Evolutionary conservation across 129 eudicot genomes (phyloP), one percentile per base, ranked within the genome.

Genomic region (Helichrysum umbraculigerum): DNA sequence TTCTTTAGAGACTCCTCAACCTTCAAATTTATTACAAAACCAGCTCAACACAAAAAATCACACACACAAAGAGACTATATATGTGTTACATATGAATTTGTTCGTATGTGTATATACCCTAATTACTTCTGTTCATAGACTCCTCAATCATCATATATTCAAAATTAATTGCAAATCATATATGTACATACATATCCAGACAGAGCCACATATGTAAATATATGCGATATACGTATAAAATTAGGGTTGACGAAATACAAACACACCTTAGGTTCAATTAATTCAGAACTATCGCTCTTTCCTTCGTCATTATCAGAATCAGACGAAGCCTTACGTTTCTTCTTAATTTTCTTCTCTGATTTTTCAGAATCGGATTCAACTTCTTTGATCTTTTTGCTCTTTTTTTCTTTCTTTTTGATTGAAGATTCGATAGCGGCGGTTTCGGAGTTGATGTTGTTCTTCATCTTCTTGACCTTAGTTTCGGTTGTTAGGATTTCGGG

Each of bases 211-310:
- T 17, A 71, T 22, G 4, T 8, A 44, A 1, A 2, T 29, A 61
- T 4, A 25, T 25, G 8, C 52, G 52, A 72, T 11, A 4, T 6
- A 33, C 15, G 64, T 42, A 61, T 14, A 61, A 11, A 44, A 44
- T 44, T 44, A 44, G 5, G 17, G 52, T 44, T 44, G 4, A 44
- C 81, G 68, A 66, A 42, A 75, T 81, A 75, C 5, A 44, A 12
- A 44, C 2, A 3, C 65, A 82, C 86, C 86, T 88, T 37, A 4
- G 92, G 91, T 71, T 88, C 97, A 6, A 84, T 87, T 22, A 76
- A 52, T 79, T 88, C 98, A 14, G 88, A 88, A 41, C 87, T 86
- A 6, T 90, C 93, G 78, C 96, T 92, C 82, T 76, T 78, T 66
- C 82, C 98, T 58, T 75, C 89, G 4, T 81, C 87, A 28, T 67